Evolutionary conservation across 306 rosid species (phyloP).

Genomic region (Vigna reflexopilosa): DNA sequence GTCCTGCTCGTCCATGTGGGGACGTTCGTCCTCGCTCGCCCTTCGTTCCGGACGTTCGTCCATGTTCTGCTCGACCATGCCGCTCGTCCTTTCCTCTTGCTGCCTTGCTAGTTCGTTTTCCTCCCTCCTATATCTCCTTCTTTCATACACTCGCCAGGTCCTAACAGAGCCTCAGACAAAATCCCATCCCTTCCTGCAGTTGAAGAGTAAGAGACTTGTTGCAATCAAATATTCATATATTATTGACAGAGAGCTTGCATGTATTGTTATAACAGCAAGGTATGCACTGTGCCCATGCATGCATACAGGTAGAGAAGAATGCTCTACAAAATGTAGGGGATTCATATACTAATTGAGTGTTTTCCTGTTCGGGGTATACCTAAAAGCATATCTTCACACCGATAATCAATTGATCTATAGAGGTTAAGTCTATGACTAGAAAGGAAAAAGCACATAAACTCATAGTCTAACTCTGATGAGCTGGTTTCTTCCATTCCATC

Average conservation of each 20-base stretch:
- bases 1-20: too few relatives aligned
- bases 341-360: slow-evolving; percentile 26
- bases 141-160: too few relatives aligned
- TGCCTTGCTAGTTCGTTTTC: too few relatives aligned
- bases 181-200: slow-evolving; percentile 72
- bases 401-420: slow-evolving; percentile 74
- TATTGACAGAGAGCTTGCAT: slow-evolving; percentile 16
- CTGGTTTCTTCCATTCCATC: slow-evolving; percentile 51
- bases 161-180: slow-evolving; percentile 85
- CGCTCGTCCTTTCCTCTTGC: too few relatives aligned
- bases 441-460: slow-evolving; percentile 84
- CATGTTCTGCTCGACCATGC: too few relatives aligned
- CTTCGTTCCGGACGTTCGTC: too few relatives aligned
- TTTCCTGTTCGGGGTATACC: slow-evolving; percentile 55
- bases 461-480: slow-evolving; percentile 74
- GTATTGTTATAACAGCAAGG: slow-evolving; percentile 28
- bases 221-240: slow-evolving; percentile 27
- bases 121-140: too few relatives aligned
- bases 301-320: slow-evolving; percentile 30
- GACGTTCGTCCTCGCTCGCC: too few relatives aligned
- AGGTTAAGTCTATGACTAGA: slow-evolving; percentile 77
- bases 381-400: slow-evolving; percentile 92
- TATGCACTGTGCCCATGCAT: not conserved
- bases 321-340: slow-evolving; percentile 13
- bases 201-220: slow-evolving; percentile 32